Evolutionary conservation across 768 basidiomycete species (phyloP), one percentile per base, ranked within the genome.

Genomic region (Flagelloscypha sp.): DNA sequence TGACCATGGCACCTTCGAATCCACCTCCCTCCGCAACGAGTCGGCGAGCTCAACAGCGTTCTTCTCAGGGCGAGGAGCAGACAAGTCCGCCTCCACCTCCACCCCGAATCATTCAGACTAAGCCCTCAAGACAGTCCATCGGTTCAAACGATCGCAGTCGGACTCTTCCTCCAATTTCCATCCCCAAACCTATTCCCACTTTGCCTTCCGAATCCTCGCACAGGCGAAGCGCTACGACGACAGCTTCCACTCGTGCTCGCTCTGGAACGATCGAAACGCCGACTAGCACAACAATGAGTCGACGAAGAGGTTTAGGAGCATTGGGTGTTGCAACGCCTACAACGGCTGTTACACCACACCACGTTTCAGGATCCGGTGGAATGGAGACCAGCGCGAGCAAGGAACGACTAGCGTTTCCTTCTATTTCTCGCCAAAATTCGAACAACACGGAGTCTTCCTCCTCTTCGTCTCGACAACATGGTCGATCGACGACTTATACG

Each of bases 131-230:
- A 35, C 7, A 29, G 33, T 17, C 37, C 49, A 47, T 42, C n/a
- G 41, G 44, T 5, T 36, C 51, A 3, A 33, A 53, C 16, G 72
- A 72, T n/a, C 65, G 68, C 22, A 54, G 58, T 12, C 66, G 68
- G 30, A 58, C 62, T 2, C 50, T 77, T 5, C 68, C 74, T 2
- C 55, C 70, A 6, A 49, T 80, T 16, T 44, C 67, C 2, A 72
- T 79, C 3, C 74, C 80, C 0, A 70, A 73, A 27, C 75, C 80
- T 0, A 59, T 80, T 2, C 69, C 77, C 1, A 60, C 63, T 16
- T 63, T 79, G 7, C 76, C 76, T 0, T 79, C 79, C 2, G 80
- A 84, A 50, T 63, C 68, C 1, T 44, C 52, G 8, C 44, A 50
- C 9, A 49, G 55, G 9, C 27, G 44, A 17, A 33, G 37, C 24